A percentile compares a stretch with the other conserved stretches of the same genome.
These are phyloP conservation scores for Thecaphora thlaspeos DNA, from an alignment of 1,284 basidiomycete genomes.

Conservation along the genomic window DNA sequence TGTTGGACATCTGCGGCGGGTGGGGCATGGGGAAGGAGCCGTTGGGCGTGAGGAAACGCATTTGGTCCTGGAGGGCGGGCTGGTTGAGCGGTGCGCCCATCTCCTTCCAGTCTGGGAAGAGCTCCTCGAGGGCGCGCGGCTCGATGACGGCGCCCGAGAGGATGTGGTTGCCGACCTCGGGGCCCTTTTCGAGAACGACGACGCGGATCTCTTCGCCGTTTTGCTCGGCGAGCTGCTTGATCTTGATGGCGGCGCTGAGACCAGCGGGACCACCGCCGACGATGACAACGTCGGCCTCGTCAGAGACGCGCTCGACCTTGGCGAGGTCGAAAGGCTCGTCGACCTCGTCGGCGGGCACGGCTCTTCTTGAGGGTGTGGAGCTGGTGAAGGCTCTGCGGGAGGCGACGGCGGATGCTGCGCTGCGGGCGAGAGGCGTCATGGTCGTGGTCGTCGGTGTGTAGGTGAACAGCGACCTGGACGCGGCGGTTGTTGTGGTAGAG, in stretches of 20 bases:
- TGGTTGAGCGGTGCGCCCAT: slow-evolving; percentile 69
- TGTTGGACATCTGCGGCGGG: slow-evolving; percentile 94
- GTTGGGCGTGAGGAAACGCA: slow-evolving; percentile 81
- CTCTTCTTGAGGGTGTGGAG: slow-evolving; percentile 16
- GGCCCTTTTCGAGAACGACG: slow-evolving; percentile 91
- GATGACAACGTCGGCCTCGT: slow-evolving; percentile 90
- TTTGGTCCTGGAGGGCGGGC: slow-evolving; percentile 74
- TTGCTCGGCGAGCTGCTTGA: slow-evolving; percentile 88
- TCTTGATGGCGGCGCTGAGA: slow-evolving; percentile 87
- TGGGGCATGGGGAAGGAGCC: slow-evolving; percentile 83
- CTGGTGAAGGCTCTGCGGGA: slow-evolving; percentile 26
- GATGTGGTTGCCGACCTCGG: slow-evolving; percentile 90
- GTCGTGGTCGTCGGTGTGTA: neutral
- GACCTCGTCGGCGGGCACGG: slow-evolving; percentile 40
- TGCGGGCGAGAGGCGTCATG: no score
- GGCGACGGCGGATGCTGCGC: slow-evolving; percentile 8
- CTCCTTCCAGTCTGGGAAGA: slow-evolving; percentile 82
- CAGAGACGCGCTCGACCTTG: slow-evolving; percentile 55
- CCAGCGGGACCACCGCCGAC: slow-evolving; percentile 95
- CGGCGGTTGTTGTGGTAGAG: neutral
- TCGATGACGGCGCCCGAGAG: slow-evolving; percentile 95
- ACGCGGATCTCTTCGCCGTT: slow-evolving; percentile 77
- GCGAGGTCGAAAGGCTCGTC: slow-evolving; percentile 52
- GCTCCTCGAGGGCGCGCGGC: slow-evolving; percentile 84
- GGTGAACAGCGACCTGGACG: neutral